These are phyloP conservation scores for Aspergillus hiratsukae DNA, from an alignment of 2,329 filamentous ascomycete species.

Conservation along the genomic window DNA sequence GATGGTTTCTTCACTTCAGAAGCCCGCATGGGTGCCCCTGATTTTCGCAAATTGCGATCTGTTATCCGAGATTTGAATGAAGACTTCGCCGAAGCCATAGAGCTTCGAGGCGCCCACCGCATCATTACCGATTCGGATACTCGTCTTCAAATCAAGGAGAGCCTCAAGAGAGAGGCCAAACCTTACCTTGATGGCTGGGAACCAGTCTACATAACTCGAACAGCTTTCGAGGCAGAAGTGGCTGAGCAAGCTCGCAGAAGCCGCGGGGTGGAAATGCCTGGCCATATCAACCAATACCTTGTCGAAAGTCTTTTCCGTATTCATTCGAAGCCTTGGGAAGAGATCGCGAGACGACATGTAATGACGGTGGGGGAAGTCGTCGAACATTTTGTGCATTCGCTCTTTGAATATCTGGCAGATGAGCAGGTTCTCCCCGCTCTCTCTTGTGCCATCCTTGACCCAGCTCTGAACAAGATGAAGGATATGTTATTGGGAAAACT, in stretches of 20 bases:
- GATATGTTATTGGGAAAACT: constrained; percentile 17
- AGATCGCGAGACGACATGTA: constrained; percentile 22
- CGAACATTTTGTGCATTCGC: constrained; percentile 16
- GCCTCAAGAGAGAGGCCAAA: background rate
- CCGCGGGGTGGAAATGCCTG: constrained; percentile 31
- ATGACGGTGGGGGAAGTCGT: constrained; percentile 20
- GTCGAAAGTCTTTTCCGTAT: constrained; percentile 32
- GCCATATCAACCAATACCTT: constrained; percentile 28
- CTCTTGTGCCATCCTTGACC: constrained; percentile 14
- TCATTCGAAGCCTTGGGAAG: constrained; percentile 31
- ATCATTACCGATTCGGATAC: background rate
- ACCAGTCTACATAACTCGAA: constrained; percentile 1
- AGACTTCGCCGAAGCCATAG: constrained; percentile 17
- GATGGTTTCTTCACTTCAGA: constrained; percentile 28
- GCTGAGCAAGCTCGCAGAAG: constrained; percentile 23
- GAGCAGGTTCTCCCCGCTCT: constrained; percentile 17
- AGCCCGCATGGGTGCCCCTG: constrained; percentile 16
- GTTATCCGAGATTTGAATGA: constrained; percentile 24
- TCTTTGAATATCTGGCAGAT: constrained; percentile 24
- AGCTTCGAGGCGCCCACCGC: background rate
- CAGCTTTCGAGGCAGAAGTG: constrained; percentile 13
- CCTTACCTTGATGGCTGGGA: constrained; percentile 15
- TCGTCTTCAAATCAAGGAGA: background rate
- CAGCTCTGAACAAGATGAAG: constrained; percentile 22
- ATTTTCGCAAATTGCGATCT: constrained; percentile 29